Evolutionary conservation across 345 rosid species (phyloP).

Genomic region (Dipteronia dyeriana): DNA sequence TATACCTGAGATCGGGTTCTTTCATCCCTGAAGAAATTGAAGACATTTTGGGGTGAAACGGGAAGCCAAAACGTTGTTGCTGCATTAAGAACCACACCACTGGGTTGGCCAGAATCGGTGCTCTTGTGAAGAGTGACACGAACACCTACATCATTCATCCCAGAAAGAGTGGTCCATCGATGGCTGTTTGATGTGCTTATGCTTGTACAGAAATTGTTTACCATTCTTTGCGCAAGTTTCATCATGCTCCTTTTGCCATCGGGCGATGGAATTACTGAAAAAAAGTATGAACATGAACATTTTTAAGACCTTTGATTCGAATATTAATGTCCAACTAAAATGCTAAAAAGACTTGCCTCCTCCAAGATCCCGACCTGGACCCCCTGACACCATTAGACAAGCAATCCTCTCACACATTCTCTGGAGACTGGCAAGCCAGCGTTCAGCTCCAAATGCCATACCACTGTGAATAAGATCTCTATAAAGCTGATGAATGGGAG

Average conservation of each 20-base stretch:
- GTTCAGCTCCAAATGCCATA: constrained; percentile 83
- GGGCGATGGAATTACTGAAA: constrained; percentile 71
- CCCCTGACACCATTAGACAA: constrained; percentile 64
- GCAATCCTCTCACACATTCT: constrained; percentile 88
- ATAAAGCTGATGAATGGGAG: constrained; percentile 56
- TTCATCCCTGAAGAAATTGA: constrained; percentile 89
- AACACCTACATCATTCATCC: constrained; percentile 64
- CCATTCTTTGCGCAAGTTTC: constrained; percentile 96
- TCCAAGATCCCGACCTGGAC: constrained; percentile 70
- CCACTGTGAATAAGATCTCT: constrained; percentile 67
- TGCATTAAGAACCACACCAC: constrained; percentile 85
- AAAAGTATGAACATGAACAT: constrained; percentile 8
- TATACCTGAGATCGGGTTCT: constrained; percentile 86
- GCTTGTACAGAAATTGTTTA: constrained; percentile 75
- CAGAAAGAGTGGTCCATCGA: constrained; percentile 65
- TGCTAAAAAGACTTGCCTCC: constrained; percentile 55
- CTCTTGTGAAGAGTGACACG: constrained; percentile 83
- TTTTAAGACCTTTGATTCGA: background rate
- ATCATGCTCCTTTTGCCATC: constrained; percentile 97
- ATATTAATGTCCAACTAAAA: background rate
- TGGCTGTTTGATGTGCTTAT: constrained; percentile 77
- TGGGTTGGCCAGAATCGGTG: constrained; percentile 77
- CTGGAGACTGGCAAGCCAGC: constrained; percentile 80
- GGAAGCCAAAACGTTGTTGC: constrained; percentile 97
- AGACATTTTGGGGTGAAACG: constrained; percentile 64